Base-by-base conservation (phyloP, 2,329 filamentous ascomycete genomes). In the Penicillium griseofulvum region DNA sequence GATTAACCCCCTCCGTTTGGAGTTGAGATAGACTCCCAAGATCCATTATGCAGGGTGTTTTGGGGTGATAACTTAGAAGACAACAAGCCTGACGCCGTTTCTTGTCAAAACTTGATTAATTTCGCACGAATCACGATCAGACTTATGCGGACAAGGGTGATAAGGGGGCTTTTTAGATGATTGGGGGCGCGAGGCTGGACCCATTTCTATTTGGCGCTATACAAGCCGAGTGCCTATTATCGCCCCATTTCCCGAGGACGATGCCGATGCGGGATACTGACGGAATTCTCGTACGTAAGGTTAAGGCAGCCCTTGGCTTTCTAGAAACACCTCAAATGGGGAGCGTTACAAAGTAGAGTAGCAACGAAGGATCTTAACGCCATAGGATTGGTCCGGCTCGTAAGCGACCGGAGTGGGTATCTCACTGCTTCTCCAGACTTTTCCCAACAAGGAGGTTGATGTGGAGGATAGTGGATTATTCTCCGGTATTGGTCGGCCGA, bases 1-100 rank as follows among this genome's bases (percentile, higher is more conserved):
- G 62, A 57, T 75, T 76, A n/a, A 68, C 62, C 37, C 67, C 65
- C 58, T 76, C 74, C 5, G 72, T 76, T 59, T 76, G 69, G 47
- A 76, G 60, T 14, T 63, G 59, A 26, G 64, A 60, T 52, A 75
- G 60, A 39, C 64, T 61, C 24, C 65, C 36, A 42, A 68, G 51
- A 55, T 63, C 65, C 61, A 64, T 60, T 19, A 17, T 31, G 26
- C 14, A 28, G 31, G n/a, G n/a, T 45, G 9, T 19, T 43, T 11
- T 24, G 22, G 12, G 10, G 17, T 33, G 17, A 16, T 11, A 14
- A 33, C 29, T 39, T 39, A 9, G 38, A 24, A 16, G 12, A 16
- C 14, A 14, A 45, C 28, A 33, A 33, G 43, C 43, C 14, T 39
- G 19, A 39, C 11, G 38, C 19, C 19, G 19, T 24, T 24, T 24